A percentile compares a stretch with the other conserved stretches of the same genome.
phyloP scores from a whole-genome alignment of 345 rosid genomes.

The rapeseed (Brassica napus) region DNA sequence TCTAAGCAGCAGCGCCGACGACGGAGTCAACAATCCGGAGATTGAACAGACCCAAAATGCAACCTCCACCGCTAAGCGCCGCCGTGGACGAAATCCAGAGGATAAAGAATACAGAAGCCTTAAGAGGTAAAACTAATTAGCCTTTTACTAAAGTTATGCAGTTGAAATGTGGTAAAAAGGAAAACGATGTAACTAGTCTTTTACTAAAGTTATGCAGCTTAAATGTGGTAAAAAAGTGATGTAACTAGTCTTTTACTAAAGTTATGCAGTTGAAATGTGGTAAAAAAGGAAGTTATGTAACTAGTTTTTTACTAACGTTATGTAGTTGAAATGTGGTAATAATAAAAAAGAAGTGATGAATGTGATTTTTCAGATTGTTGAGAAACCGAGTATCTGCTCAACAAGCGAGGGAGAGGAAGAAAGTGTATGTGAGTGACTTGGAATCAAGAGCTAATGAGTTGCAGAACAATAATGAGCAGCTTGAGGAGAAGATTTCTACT shows the following conservation, averaged over 20 bases:
- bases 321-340: background rate
- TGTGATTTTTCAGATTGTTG: background rate
- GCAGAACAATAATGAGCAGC: background rate
- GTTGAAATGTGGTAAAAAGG: background rate
- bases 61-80: background rate
- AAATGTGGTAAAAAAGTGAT: background rate
- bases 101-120: constrained; percentile 1
- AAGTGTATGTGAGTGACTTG: background rate
- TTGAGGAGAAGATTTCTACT: background rate
- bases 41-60: background rate
- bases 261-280: background rate
- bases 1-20: background rate
- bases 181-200: background rate
- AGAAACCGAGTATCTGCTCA: background rate
- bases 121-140: background rate
- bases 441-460: constrained; percentile 1
- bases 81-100: background rate
- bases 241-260: background rate
- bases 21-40: background rate
- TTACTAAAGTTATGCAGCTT: background rate
- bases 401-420: background rate
- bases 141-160: background rate
- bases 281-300: background rate
- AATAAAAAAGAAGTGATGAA: background rate
- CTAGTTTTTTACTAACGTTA: background rate